These are phyloP conservation scores for Rhodosporidiobolus sp. DNA, from an alignment of 768 basidiomycete genomes.

Conservation along the genomic window DNA sequence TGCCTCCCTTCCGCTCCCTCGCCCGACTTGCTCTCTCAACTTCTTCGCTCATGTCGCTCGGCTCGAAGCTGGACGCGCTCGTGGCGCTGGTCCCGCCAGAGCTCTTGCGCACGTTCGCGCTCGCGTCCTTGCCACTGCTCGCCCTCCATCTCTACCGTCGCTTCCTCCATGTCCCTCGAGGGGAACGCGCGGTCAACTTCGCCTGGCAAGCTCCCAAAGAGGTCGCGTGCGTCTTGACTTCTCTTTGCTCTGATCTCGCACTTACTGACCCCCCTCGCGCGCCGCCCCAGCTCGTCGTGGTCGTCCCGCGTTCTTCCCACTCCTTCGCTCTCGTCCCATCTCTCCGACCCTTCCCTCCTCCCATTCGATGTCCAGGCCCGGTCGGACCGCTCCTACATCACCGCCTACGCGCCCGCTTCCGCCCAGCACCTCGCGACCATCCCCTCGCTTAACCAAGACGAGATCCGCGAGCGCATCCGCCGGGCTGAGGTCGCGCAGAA, in stretches of 20 bases:
- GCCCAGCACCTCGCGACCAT: conserved; percentile 74
- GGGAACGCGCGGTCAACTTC: conserved; percentile 61
- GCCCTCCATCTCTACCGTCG: conserved; percentile 6
- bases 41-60: conserved; percentile 9
- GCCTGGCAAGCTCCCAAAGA: conserved; percentile 61
- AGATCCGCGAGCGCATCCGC: conserved; percentile 70
- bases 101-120: not conserved
- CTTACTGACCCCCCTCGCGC: conserved; percentile 46
- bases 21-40: not conserved
- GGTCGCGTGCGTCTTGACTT: conserved; percentile 28
- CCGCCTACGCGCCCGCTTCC: conserved; percentile 87
- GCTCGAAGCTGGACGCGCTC: conserved; percentile 9
- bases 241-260: not conserved
- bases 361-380: conserved; percentile 54
- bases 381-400: conserved; percentile 62
- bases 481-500: conserved; percentile 65
- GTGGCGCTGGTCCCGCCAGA: not conserved
- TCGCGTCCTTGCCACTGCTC: conserved; percentile 9
- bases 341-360: conserved; percentile 55
- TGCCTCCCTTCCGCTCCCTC: not conserved
- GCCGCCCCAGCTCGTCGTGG: conserved; percentile 61
- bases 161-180: conserved; percentile 10
- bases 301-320: conserved; percentile 58
- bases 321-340: conserved; percentile 66
- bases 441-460: conserved; percentile 67